Base-by-base conservation (phyloP, 345 rosid species). In the Rhodamnia argentea region DNA sequence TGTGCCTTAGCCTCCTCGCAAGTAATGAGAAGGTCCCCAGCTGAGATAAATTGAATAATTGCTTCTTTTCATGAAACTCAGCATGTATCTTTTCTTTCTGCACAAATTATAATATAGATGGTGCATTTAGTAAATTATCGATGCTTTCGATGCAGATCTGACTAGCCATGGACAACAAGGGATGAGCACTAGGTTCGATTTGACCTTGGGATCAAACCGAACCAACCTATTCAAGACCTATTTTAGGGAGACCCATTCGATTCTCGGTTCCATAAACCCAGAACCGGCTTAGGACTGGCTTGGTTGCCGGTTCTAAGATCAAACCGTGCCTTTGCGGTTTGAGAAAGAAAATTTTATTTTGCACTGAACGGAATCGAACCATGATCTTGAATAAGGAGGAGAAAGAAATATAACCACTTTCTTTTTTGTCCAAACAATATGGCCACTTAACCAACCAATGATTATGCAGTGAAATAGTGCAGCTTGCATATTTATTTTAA, bases 231-330 rank as follows among this genome's bases (percentile, higher is more conserved):
- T 70, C 12, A 32, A 70, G 13, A 10, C 22, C 8, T 6, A 8
- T 29, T 27, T 5, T 29, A 27, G 40, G 6, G 44, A 70, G 24
- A 70, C 16, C 7, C 10, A 0, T 32, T 64, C 11, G 2, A 23
- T 32, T 64, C 6, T 1, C 2, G 0, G 5, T 32, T 70, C 24
- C 24, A 32, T 0, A 0, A 70, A 64, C 42, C 24, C 14, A 70
- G 24, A 70, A 70, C 1, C 1, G 2, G 47, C 3, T 23, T 32
- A 18, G 3, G 24, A 18, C 4, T 8, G 13, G 24, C 32, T 9
- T 0, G 2, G 0, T 18, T 8, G 3, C 10, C 0, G 1, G 11
- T 64, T 64, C 10, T 3, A 0, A 64, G 44, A 3, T 32, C 78
- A 0, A 64, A 64, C 37, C 0, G 12, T 5, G 2, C 12, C 0